A percentile compares a stretch with the other conserved stretches of the same genome.
Evolutionary conservation across 805 yeast genomes (phyloP).

Genomic region (Yamadazyma takamatsuzukensis): DNA sequence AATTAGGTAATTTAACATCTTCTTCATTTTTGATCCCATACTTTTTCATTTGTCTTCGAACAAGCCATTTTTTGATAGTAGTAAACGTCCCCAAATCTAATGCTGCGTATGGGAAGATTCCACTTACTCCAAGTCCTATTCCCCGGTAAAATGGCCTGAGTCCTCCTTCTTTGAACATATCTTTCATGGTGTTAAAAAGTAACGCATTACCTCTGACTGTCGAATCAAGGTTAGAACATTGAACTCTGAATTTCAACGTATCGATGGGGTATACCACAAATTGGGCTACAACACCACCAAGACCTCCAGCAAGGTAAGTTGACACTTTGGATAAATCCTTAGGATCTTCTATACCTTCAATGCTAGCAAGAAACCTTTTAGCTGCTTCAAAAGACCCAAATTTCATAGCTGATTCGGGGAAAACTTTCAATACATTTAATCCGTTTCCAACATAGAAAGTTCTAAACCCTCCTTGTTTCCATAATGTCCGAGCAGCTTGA

Average conservation of each 20-base stretch:
- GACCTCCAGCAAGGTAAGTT: constrained; percentile 90
- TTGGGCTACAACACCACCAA: constrained; percentile 94
- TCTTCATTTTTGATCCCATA: constrained; percentile 25
- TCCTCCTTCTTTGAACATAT: constrained; percentile 81
- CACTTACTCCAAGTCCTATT: constrained; percentile 83
- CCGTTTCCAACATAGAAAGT: constrained; percentile 96
- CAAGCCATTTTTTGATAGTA: constrained; percentile 75
- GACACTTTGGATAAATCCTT: constrained; percentile 68
- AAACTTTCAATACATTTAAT: constrained; percentile 84
- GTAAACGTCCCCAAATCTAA: constrained; percentile 91
- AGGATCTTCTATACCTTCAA: constrained; percentile 75
- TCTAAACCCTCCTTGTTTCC: constrained; percentile 82
- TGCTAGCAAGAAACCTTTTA: constrained; percentile 63
- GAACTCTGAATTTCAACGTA: constrained; percentile 88
- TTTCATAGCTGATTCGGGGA: constrained; percentile 96
- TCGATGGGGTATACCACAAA: constrained; percentile 93
- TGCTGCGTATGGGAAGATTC: constrained; percentile 97
- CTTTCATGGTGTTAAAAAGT: constrained; percentile 62
- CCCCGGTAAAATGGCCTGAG: constrained; percentile 80
- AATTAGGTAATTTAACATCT: constrained; percentile 72
- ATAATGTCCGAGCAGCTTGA: constrained; percentile 77
- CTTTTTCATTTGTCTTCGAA: constrained; percentile 57
- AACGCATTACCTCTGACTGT: constrained; percentile 58
- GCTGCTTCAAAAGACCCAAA: constrained; percentile 93
- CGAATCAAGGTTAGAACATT: constrained; percentile 80